phyloP scores from a whole-genome alignment of 495 filamentous ascomycete species.

The Cercophora samala region DNA sequence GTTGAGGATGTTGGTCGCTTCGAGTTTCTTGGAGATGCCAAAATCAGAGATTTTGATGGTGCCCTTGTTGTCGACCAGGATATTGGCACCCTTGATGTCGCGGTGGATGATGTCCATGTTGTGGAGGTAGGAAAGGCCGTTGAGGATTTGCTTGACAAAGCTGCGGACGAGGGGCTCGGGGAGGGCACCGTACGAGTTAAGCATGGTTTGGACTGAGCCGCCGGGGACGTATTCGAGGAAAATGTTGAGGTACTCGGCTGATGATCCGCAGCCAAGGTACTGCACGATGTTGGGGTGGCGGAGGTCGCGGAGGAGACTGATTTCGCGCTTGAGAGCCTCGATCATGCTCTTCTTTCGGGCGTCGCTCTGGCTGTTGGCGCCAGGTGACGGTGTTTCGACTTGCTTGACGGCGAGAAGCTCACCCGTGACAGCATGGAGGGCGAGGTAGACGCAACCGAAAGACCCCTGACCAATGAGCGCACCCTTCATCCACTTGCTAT shows the following conservation, averaged over 20 bases:
- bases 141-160: slow-evolving; percentile 94
- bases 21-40: slow-evolving; percentile 84
- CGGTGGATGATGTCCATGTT: slow-evolving; percentile 95
- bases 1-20: slow-evolving; percentile 48
- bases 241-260: slow-evolving; percentile 93
- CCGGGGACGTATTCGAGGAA: slow-evolving; percentile 99
- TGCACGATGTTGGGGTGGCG: slow-evolving; percentile 98
- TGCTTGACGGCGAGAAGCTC: slow-evolving; percentile 99
- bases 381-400: slow-evolving; percentile 84
- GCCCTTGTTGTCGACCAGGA: slow-evolving; percentile 98
- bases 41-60: slow-evolving; percentile 99
- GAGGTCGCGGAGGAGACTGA: slow-evolving; percentile 87
- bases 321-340: slow-evolving; percentile 92
- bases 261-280: slow-evolving; percentile 89
- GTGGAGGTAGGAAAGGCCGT: slow-evolving; percentile 93
- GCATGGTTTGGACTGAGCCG: slow-evolving; percentile 95
- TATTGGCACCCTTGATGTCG: slow-evolving; percentile 98
- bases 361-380: slow-evolving; percentile 74
- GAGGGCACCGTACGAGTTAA: slow-evolving; percentile 94
- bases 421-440: slow-evolving; percentile 93
- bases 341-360: slow-evolving; percentile 97
- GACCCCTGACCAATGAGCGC: slow-evolving; percentile 94
- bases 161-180: slow-evolving; percentile 91
- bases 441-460: slow-evolving; percentile 94
- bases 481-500: slow-evolving; percentile 98